Conservation (phyloP, 345 rosid genomes). For the Populus nigra region DNA sequence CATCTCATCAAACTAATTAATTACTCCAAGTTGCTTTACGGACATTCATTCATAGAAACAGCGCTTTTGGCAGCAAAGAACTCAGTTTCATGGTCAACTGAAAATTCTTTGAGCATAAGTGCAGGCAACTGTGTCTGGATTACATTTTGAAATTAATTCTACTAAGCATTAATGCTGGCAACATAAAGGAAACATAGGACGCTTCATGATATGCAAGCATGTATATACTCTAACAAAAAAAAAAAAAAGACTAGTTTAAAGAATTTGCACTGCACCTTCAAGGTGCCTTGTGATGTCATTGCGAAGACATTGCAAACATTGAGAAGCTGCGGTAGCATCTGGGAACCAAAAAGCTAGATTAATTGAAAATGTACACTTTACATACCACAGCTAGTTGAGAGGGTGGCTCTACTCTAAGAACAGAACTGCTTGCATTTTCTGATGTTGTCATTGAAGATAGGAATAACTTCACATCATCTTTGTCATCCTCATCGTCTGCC, state of each 20-base stretch:
- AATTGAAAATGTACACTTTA: neutral
- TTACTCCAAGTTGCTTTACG: constrained; percentile 2
- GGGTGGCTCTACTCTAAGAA: no score
- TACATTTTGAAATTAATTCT: constrained; percentile 6
- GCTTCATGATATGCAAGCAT: neutral
- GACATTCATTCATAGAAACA: neutral
- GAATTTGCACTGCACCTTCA: neutral
- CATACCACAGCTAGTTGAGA: neutral
- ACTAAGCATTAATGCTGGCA: neutral
- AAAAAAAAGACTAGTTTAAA: neutral
- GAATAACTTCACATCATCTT: neutral
- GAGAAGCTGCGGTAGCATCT: constrained; percentile 4
- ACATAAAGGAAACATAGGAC: neutral
- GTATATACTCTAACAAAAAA: neutral
- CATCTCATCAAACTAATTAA: neutral
- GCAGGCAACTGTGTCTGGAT: constrained; percentile 11
- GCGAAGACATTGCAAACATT: constrained; percentile 1
- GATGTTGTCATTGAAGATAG: neutral
- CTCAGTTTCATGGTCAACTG: neutral
- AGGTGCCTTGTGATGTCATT: constrained; percentile 1
- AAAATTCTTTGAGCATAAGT: neutral
- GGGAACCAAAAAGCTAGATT: neutral
- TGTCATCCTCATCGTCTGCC: neutral
- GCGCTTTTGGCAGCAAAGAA: neutral
- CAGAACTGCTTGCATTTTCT: no score